Conservation (phyloP, 2,329 filamentous ascomycete species). For the Pseudopyricularia cyperi region DNA sequence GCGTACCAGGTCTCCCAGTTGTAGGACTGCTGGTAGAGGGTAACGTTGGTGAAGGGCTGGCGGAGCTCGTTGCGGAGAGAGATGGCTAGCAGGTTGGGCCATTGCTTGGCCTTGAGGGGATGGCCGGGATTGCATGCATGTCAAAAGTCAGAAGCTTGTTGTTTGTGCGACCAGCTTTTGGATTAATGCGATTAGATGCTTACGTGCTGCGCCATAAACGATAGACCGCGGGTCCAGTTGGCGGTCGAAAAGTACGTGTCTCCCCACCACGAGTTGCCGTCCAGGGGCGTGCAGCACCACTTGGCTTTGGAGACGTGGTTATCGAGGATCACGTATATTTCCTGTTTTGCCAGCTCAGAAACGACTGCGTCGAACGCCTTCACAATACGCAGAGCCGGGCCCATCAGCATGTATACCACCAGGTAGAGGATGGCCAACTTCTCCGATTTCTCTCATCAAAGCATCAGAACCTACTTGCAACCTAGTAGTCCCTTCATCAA, state of each 20-base stretch:
- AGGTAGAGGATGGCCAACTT: too few species aligned
- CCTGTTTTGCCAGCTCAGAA: constrained; percentile 31
- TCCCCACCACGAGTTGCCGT: constrained; percentile 39
- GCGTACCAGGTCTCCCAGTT: constrained; percentile 35
- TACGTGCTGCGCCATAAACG: constrained; percentile 38
- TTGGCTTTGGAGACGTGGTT: constrained; percentile 35
- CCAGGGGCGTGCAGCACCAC: constrained; percentile 33
- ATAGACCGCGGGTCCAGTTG: constrained; percentile 39
- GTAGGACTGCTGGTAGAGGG: constrained; percentile 19
- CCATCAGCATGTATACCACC: background rate
- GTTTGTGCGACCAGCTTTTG: background rate
- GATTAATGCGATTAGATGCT: constrained; percentile 5
- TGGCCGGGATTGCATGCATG: too few species aligned
- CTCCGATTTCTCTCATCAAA: constrained; percentile 1
- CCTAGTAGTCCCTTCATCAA: constrained; percentile 31
- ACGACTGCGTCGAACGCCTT: constrained; percentile 41
- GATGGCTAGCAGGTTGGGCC: constrained; percentile 25
- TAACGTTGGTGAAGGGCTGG: constrained; percentile 14
- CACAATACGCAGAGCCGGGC: constrained; percentile 1
- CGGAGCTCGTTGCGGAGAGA: constrained; percentile 31
- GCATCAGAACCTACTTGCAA: constrained; percentile 21
- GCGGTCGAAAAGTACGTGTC: constrained; percentile 37
- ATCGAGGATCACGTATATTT: constrained; percentile 34
- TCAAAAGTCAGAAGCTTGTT: background rate
- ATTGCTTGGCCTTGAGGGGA: constrained; percentile 14